These are phyloP conservation scores for Suillus clintonianus DNA, from an alignment of 768 basidiomycete genomes.

Conservation along the genomic window DNA sequence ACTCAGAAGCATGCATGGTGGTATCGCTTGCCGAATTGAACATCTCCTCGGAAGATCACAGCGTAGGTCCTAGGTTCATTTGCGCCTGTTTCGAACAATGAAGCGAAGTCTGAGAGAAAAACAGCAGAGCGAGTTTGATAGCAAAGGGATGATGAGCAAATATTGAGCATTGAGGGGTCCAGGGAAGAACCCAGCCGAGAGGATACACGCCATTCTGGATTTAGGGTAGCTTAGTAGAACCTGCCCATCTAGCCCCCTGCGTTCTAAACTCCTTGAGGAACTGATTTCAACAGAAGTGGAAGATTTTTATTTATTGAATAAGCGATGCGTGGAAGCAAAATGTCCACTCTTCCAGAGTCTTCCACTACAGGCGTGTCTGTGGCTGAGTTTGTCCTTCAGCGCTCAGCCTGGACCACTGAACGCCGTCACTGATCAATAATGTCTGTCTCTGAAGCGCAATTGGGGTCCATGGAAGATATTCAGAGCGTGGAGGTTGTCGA, in stretches of 20 bases:
- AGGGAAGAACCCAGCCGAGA: neutral
- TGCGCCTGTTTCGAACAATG: neutral
- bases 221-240: neutral
- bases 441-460: neutral
- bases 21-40: neutral
- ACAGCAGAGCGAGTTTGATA: neutral
- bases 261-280: too few relatives aligned
- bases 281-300: too few relatives aligned
- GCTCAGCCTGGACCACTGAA: neutral
- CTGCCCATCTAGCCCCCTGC: neutral
- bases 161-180: neutral
- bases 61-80: neutral
- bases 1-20: neutral
- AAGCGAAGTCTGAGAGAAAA: neutral
- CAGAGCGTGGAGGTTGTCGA: neutral
- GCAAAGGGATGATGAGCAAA: neutral
- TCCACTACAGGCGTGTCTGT: neutral
- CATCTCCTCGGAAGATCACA: neutral
- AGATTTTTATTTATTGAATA: too few relatives aligned
- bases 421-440: neutral
- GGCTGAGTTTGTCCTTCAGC: neutral
- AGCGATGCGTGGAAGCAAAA: too few relatives aligned
- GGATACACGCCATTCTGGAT: neutral
- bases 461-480: neutral
- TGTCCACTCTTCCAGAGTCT: too few relatives aligned